Evolutionary conservation across 495 filamentous ascomycete genomes (phyloP).

Genomic region (Neurospora cerealis): DNA sequence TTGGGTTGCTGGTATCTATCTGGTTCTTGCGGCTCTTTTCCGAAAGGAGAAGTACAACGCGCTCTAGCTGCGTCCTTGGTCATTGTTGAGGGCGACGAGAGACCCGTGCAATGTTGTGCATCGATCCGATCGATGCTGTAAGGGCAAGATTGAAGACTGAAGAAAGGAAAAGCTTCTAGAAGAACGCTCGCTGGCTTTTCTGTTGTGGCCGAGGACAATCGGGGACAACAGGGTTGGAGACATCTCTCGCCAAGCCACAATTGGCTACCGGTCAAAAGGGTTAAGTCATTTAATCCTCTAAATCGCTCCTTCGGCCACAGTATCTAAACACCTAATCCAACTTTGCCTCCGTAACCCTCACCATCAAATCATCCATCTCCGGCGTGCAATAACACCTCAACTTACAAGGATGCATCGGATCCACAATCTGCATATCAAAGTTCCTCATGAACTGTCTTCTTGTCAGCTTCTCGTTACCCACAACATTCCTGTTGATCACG

Average conservation of each 20-base stretch:
- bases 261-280: neutral
- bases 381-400: neutral
- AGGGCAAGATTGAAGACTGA: neutral
- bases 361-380: conserved; percentile 3
- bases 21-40: neutral
- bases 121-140: too few species aligned
- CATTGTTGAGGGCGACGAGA: too few species aligned
- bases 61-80: too few species aligned
- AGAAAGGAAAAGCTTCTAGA: neutral
- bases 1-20: neutral
- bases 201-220: neutral
- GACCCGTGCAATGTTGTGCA: too few species aligned
- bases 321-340: neutral
- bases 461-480: neutral
- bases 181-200: neutral
- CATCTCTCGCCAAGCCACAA: neutral
- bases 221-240: neutral
- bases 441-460: neutral
- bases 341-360: neutral
- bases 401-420: neutral
- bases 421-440: conserved; percentile 7
- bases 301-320: too few species aligned
- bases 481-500: neutral
- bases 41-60: neutral
- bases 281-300: too few species aligned